Evolutionary conservation across 2,329 filamentous ascomycete species (phyloP).

Genomic region (Orbilia brochopaga): DNA sequence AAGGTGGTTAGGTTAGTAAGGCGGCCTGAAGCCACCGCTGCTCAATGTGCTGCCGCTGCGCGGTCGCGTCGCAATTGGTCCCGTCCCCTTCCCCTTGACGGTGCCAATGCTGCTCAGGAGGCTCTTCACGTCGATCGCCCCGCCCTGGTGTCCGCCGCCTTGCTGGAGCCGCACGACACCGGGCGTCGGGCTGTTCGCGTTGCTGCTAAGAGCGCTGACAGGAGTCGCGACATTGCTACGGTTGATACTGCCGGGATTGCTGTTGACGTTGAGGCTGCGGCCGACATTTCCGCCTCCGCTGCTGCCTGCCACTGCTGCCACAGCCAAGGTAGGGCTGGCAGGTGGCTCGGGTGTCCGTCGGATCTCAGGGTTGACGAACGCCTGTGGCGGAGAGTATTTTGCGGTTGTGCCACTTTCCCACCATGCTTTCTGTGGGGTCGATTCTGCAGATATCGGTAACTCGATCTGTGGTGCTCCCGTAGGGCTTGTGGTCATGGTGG

Average conservation of each 20-base stretch:
- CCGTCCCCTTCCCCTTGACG: slow-evolving; percentile 28
- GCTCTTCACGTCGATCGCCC: slow-evolving; percentile 42
- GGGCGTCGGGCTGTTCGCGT: slow-evolving; percentile 29
- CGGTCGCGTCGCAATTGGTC: slow-evolving; percentile 1
- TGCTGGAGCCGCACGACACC: slow-evolving; percentile 22
- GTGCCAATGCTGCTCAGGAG: slow-evolving; percentile 41
- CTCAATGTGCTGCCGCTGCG: slow-evolving; percentile 44
- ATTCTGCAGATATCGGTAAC: slow-evolving; percentile 2
- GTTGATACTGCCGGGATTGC: slow-evolving; percentile 12
- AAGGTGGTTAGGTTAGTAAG: slow-evolving; percentile 29
- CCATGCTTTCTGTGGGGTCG: slow-evolving; percentile 42
- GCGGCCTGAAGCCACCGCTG: slow-evolving; percentile 37
- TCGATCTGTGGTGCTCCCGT: slow-evolving; percentile 46
- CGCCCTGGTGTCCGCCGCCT: slow-evolving; percentile 11
- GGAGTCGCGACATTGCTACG: slow-evolving; percentile 23
- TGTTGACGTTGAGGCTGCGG: slow-evolving; percentile 36
- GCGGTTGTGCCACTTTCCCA: slow-evolving; percentile 30
- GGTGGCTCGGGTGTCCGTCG: slow-evolving; percentile 39
- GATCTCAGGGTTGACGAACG: slow-evolving; percentile 3
- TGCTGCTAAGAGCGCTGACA: slow-evolving; percentile 33
- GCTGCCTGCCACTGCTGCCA: background rate
- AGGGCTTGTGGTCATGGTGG: slow-evolving; percentile 28
- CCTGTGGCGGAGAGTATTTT: slow-evolving; percentile 32
- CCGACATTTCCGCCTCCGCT: background rate
- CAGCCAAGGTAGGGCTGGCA: slow-evolving; percentile 27